phyloP scores from a whole-genome alignment of 2,329 filamentous ascomycete genomes.

The Talaromyces amestolkiae region DNA sequence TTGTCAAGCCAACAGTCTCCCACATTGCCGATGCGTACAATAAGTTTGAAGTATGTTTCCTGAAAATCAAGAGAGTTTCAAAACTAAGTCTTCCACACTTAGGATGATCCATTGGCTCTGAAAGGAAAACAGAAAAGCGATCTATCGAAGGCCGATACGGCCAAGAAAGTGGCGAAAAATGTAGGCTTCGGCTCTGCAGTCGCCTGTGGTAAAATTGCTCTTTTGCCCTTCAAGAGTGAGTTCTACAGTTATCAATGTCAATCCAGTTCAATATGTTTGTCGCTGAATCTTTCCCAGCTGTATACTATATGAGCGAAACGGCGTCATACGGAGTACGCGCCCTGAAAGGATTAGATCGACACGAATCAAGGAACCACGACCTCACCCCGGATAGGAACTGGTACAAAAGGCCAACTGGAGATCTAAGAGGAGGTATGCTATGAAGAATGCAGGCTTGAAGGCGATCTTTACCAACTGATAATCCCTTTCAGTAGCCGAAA shows the following conservation, averaged over 20 bases:
- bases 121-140: not conserved
- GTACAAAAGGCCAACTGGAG: not conserved
- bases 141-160: not conserved
- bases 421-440: not conserved
- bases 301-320: not conserved
- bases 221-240: not conserved
- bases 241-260: not conserved
- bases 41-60: not conserved
- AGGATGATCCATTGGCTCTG: not conserved
- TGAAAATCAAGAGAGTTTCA: too few species aligned
- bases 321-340: not conserved
- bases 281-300: not conserved
- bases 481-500: not conserved
- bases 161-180: not conserved
- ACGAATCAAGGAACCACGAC: not conserved
- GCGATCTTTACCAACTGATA: not conserved
- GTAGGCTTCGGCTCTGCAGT: not conserved
- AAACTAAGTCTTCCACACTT: not conserved
- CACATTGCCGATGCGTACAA: not conserved
- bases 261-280: not conserved
- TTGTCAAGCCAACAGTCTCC: not conserved
- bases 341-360: not conserved
- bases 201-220: not conserved
- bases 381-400: not conserved
- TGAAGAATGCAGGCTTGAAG: not conserved